Conservation (phyloP, 1,284 basidiomycete species). For the Trametes sp. region DNA sequence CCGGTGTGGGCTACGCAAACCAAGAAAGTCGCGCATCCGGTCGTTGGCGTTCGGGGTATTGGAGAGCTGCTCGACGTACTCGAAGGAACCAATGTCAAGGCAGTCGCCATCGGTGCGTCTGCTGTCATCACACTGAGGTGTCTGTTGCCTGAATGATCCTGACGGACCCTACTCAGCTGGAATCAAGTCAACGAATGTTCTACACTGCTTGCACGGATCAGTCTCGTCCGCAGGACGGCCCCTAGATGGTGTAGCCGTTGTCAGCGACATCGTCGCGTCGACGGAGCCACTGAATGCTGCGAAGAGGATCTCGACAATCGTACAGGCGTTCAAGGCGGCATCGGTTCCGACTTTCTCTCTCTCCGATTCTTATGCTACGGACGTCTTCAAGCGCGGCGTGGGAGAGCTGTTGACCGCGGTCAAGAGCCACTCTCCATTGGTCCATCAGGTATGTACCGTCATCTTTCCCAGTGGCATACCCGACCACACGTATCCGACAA, state of each 20-base stretch:
- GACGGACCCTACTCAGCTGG: constrained; percentile 61
- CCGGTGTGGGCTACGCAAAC: constrained; percentile 79
- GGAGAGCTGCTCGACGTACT: constrained; percentile 71
- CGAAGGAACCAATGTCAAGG: constrained; percentile 67
- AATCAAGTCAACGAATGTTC: constrained; percentile 78
- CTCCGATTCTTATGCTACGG: constrained; percentile 34
- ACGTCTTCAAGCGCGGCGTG: constrained; percentile 46
- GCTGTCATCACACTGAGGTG: background rate
- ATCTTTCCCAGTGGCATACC: background rate
- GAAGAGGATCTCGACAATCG: constrained; percentile 51
- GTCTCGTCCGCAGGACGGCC: constrained; percentile 63
- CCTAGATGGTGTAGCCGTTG: constrained; percentile 88
- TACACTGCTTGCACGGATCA: constrained; percentile 76
- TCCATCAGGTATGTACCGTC: constrained; percentile 74
- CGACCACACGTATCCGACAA: background rate
- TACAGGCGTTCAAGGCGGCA: constrained; percentile 50
- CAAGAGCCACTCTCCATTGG: constrained; percentile 65
- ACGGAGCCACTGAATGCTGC: constrained; percentile 68
- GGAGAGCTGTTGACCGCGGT: constrained; percentile 59
- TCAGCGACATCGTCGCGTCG: constrained; percentile 88
- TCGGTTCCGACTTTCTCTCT: constrained; percentile 33
- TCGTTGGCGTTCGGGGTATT: constrained; percentile 71
- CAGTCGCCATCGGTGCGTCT: constrained; percentile 82
- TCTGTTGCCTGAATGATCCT: background rate
- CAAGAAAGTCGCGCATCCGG: constrained; percentile 69